These are phyloP conservation scores for Diaporthe amygdali DNA, from an alignment of 2,329 filamentous ascomycete genomes.

Conservation along the genomic window DNA sequence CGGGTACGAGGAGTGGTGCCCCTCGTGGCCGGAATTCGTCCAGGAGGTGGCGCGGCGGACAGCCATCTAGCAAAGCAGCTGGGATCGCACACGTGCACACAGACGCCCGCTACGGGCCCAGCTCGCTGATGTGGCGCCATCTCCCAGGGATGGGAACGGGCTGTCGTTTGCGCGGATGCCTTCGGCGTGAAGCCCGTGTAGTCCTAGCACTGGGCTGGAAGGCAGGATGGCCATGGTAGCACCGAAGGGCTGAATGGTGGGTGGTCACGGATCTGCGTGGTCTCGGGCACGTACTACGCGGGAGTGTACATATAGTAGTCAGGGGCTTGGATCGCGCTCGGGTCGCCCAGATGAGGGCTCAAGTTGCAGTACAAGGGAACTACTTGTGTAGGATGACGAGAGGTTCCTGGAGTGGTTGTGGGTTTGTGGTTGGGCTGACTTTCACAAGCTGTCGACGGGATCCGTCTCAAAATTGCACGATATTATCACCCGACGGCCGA, in stretches of 20 bases:
- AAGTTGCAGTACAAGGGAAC: neutral
- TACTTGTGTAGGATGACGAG: neutral
- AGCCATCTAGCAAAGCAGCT: neutral
- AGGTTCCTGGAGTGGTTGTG: neutral
- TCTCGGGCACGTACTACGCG: neutral
- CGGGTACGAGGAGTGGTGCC: conserved; percentile 30
- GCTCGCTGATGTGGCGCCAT: neutral
- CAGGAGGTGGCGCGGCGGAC: conserved; percentile 19
- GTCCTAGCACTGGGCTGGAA: no score
- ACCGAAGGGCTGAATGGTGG: neutral
- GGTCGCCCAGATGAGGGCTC: neutral
- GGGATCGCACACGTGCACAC: neutral
- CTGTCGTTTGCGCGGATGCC: neutral
- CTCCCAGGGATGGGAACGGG: neutral
- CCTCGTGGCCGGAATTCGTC: conserved; percentile 28
- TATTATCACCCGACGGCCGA: neutral
- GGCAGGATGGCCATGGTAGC: neutral
- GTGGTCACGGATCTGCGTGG: neutral
- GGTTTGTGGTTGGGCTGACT: neutral
- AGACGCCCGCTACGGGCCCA: neutral
- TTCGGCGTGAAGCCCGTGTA: neutral
- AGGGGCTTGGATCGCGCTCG: neutral
- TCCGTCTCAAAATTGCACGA: neutral
- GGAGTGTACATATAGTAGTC: neutral
- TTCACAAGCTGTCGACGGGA: neutral